phyloP scores from a whole-genome alignment of 208 protist genomes.

The Wallacemonas rigidus region DNA sequence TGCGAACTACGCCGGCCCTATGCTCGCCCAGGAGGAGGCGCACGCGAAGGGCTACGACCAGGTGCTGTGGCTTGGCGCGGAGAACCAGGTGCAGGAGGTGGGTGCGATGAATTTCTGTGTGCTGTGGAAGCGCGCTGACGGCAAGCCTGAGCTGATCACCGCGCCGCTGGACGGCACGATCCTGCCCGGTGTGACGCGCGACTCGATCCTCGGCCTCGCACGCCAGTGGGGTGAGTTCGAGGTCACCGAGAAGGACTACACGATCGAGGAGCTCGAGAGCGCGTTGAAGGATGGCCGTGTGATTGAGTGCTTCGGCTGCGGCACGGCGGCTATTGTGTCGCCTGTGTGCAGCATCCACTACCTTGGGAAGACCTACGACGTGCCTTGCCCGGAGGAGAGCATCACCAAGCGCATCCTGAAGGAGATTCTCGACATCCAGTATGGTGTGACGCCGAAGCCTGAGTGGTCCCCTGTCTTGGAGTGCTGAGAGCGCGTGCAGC shows the following conservation, averaged over 20 bases:
- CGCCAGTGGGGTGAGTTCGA: constrained; percentile 84
- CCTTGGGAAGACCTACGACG: constrained; percentile 57
- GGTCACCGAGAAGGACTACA: constrained; percentile 83
- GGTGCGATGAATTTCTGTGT: constrained; percentile 98
- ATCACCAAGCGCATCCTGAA: constrained; percentile 57
- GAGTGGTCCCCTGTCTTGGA: constrained; percentile 52
- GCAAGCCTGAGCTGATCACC: constrained; percentile 93
- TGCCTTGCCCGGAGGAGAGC: constrained; percentile 55
- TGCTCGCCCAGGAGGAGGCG: constrained; percentile 89
- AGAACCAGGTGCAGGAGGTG: constrained; percentile 96
- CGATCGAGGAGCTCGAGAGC: constrained; percentile 86
- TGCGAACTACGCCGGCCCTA: constrained; percentile 92
- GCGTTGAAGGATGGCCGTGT: constrained; percentile 86
- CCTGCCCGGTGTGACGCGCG: constrained; percentile 96
- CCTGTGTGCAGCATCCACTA: constrained; percentile 91
- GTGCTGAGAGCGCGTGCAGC: constrained; percentile 1
- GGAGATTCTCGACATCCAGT: constrained; percentile 69
- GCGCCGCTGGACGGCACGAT: constrained; percentile 95
- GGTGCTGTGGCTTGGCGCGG: constrained; percentile 97
- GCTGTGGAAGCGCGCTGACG: constrained; percentile 82
- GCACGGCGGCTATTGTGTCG: constrained; percentile 96
- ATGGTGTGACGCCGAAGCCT: constrained; percentile 44
- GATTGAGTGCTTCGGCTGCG: constrained; percentile 96
- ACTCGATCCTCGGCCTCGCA: constrained; percentile 93
- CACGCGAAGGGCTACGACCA: constrained; percentile 93